Conservation (phyloP, 2,329 filamentous ascomycete genomes). For the Colletotrichum lentis region DNA sequence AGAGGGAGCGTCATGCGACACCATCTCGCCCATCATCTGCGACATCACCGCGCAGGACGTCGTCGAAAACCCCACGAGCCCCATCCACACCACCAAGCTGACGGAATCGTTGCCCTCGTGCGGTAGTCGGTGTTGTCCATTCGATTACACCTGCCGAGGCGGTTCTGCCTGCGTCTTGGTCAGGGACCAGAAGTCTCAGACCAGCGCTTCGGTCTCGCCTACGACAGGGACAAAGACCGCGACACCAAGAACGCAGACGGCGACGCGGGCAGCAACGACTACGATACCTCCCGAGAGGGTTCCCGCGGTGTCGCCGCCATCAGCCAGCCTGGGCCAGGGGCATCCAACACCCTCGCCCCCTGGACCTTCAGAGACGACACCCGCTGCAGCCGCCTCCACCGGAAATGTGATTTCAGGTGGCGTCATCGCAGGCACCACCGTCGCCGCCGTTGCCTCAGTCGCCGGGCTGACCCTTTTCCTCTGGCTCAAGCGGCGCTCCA, state of each 20-base stretch:
- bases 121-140: conserved; percentile 72
- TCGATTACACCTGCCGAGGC: conserved; percentile 70
- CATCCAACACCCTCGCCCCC: neutral
- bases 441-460: conserved; percentile 31
- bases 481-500: conserved; percentile 31
- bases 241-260: neutral
- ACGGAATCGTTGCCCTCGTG: conserved; percentile 66
- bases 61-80: conserved; percentile 61
- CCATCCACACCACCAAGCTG: conserved; percentile 72
- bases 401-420: conserved; percentile 3
- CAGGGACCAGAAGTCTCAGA: conserved; percentile 53
- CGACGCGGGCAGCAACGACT: neutral
- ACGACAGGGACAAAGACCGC: conserved; percentile 16
- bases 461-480: conserved; percentile 23
- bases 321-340: neutral
- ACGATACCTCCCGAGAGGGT: conserved; percentile 1
- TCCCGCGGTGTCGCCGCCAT: conserved; percentile 1
- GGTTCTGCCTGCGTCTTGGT: conserved; percentile 58
- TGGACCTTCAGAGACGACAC: neutral
- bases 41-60: conserved; percentile 69
- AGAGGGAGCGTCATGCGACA: conserved; percentile 60
- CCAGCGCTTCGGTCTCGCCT: conserved; percentile 3
- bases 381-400: conserved; percentile 1
- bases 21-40: conserved; percentile 71
- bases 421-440: conserved; percentile 29